Evolutionary conservation across 345 rosid species (phyloP).

Genomic region (Brassica nigra): DNA sequence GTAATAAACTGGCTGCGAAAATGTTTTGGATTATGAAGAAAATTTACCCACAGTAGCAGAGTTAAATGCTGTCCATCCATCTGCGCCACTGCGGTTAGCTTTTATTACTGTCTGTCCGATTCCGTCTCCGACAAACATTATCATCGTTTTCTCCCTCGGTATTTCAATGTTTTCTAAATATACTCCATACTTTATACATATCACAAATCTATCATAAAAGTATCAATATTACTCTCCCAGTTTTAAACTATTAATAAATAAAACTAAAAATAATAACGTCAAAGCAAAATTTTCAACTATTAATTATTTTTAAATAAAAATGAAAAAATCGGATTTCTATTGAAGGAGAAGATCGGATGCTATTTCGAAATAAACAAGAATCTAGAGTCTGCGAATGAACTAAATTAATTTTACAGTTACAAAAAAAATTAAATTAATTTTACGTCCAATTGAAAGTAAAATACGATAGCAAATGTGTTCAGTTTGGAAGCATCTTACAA

Average conservation of each 20-base stretch:
- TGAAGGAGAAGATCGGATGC: not conserved
- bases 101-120: conserved; percentile 75
- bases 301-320: not conserved
- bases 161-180: conserved; percentile 82
- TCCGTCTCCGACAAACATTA: conserved; percentile 87
- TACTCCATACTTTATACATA: conserved; percentile 71
- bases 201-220: conserved; percentile 62
- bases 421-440: not conserved
- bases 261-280: not conserved
- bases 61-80: conserved; percentile 78
- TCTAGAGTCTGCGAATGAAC: not conserved
- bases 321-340: not conserved
- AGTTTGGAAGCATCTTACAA: not conserved
- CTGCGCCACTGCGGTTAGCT: conserved; percentile 56
- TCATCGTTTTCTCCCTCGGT: conserved; percentile 50
- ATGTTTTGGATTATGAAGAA: not conserved
- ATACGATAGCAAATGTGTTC: not conserved
- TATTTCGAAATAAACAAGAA: not conserved
- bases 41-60: conserved; percentile 88
- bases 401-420: too few relatives aligned
- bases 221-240: not conserved
- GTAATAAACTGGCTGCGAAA: not conserved
- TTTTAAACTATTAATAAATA: not conserved
- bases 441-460: not conserved
- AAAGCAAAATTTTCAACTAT: not conserved